Evolutionary conservation across 2,329 filamentous ascomycete species (phyloP).

Genomic region (Rugonectria rugulosa): DNA sequence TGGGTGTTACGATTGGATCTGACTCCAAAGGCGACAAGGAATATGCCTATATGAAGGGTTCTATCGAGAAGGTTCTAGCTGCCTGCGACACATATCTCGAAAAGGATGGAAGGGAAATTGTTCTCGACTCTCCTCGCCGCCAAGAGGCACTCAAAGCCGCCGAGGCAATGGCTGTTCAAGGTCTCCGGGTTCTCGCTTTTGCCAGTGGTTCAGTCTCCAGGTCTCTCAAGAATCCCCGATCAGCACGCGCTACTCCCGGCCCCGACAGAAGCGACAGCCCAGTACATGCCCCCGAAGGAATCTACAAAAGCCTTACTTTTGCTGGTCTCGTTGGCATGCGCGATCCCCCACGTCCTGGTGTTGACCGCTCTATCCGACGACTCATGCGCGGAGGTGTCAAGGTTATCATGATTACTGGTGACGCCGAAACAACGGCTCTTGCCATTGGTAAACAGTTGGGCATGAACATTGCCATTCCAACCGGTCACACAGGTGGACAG

Average conservation of each 20-base stretch:
- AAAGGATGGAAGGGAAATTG: conserved; percentile 83
- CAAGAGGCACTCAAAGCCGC: conserved; percentile 81
- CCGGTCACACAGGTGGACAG: conserved; percentile 61
- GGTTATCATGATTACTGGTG: conserved; percentile 99
- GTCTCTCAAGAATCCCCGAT: conserved; percentile 51
- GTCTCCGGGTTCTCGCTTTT: conserved; percentile 90
- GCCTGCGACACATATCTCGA: conserved; percentile 92
- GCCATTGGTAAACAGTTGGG: conserved; percentile 96
- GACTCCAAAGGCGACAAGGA: conserved; percentile 70
- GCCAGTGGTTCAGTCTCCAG: conserved; percentile 78
- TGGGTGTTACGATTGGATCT: conserved; percentile 87
- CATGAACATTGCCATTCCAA: conserved; percentile 76
- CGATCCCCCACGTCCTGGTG: conserved; percentile 89
- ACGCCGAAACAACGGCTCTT: conserved; percentile 92
- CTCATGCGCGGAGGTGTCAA: conserved; percentile 94
- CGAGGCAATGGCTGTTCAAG: conserved; percentile 86
- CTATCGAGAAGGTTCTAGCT: conserved; percentile 84
- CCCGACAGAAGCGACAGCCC: conserved; percentile 49
- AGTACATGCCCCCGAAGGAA: conserved; percentile 67
- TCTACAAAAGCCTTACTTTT: conserved; percentile 86
- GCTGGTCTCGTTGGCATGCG: conserved; percentile 96
- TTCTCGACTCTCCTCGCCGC: conserved; percentile 78
- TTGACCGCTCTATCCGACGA: conserved; percentile 86
- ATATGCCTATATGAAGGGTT: conserved; percentile 94
- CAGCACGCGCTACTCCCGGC: conserved; percentile 61